Base-by-base conservation (phyloP, 2,329 filamentous ascomycete species). In the Colletotrichum coccodes region DNA sequence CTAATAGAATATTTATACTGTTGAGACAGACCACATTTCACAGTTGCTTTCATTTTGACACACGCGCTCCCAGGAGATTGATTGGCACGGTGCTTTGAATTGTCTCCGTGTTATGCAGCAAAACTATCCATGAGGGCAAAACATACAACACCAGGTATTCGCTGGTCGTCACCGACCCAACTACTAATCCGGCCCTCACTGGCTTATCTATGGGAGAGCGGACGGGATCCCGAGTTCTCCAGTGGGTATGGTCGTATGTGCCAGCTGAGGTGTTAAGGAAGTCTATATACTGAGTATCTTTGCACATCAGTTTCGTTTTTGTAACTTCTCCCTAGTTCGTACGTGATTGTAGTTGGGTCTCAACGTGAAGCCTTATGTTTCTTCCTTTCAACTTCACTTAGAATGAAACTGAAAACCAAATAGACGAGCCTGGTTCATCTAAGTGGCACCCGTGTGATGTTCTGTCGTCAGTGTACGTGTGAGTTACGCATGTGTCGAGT, bases 201-300 rank as follows among this genome's bases (percentile, higher is more conserved):
- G 16, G 42, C 42, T 47, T 49, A 34, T 50, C 42, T 40, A 64
- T 52, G 36, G 46, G 56, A 64, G 36, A 60, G 62, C 56, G 56
- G 46, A 60, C 54, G 44, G 36, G 28, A 64, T 64, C 62, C 42
- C 36, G 44, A 52, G 46, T 64, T 64, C 21, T 40, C 36, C 44
- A 64, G 36, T 50, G 53, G 53, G 60, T 63, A 42, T 49, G 32
- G 32, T 12, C 60, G 42, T 40, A 59, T 59, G 53, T 64, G 6
- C 2, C 1, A 1, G 1, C 0, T 1, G 0, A 3, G 0, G 1
- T 1, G 1, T 1, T 8, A 2, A 7, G 1, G 4, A 3, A 12
- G 4, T 4, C 1, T n/a, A 53, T 26, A n/a, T 12, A 11, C 9
- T 21, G 1, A 8, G 11, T n/a, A 6, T 5, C 4, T 23, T 1